A percentile compares a stretch with the other conserved stretches of the same genome.
Conservation (phyloP, 352 stramenopile genomes). For the Pythium brassicae region DNA sequence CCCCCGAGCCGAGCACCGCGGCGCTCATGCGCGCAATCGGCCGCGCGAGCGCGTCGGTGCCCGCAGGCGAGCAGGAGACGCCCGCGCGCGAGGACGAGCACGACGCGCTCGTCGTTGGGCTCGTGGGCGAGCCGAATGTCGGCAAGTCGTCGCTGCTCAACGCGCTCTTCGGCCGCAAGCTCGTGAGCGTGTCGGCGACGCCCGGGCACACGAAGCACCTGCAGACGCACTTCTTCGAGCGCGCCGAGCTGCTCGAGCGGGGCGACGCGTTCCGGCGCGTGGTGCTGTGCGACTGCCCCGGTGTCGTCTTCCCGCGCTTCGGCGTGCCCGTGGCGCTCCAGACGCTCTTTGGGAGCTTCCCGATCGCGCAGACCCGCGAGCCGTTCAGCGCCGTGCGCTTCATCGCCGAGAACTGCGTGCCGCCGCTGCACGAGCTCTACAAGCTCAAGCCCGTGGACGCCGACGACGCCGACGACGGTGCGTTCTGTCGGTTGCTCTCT, state of each 20-base stretch:
- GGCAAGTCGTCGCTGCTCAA: slow-evolving; percentile 95
- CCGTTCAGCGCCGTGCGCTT: slow-evolving; percentile 84
- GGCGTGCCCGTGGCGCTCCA: slow-evolving; percentile 65
- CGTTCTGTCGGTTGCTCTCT: background rate
- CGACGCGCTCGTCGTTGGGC: slow-evolving; percentile 87
- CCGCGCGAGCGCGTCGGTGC: slow-evolving; percentile 20
- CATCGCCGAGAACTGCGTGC: slow-evolving; percentile 77
- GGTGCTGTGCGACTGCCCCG: slow-evolving; percentile 74
- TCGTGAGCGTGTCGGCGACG: slow-evolving; percentile 76
- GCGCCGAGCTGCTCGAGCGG: slow-evolving; percentile 42
- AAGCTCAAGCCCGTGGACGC: slow-evolving; percentile 71
- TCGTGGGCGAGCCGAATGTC: slow-evolving; percentile 98
- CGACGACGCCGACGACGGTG: slow-evolving; percentile 54
- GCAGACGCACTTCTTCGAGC: slow-evolving; percentile 76
- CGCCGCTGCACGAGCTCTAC: slow-evolving; percentile 71
- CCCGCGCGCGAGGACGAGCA: slow-evolving; percentile 59
- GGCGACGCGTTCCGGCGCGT: slow-evolving; percentile 30
- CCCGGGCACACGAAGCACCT: slow-evolving; percentile 81
- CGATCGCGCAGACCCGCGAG: slow-evolving; percentile 82
- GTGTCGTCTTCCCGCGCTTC: slow-evolving; percentile 76
- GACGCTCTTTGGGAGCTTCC: slow-evolving; percentile 80
- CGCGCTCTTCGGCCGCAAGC: slow-evolving; percentile 67
- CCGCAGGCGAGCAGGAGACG: slow-evolving; percentile 86
- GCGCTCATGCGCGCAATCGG: slow-evolving; percentile 40
- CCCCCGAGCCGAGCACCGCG: slow-evolving; percentile 45